A percentile compares a stretch with the other conserved stretches of the same genome.
Conservation (phyloP, 139 green algal species). For the Desmodesmus armatus region DNA sequence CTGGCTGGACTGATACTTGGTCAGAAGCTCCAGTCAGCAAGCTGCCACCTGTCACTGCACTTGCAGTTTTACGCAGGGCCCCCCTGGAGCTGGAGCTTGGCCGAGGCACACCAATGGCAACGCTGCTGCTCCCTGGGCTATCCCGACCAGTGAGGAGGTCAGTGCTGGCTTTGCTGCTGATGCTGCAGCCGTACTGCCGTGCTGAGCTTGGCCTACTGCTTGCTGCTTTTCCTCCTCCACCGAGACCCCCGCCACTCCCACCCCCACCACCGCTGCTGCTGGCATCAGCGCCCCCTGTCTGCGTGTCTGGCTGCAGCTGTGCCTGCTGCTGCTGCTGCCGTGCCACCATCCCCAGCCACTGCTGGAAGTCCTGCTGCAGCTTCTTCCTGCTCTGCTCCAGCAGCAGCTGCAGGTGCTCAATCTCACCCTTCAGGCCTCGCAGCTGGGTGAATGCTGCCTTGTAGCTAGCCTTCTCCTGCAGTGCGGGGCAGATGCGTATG, state of each 20-base stretch:
- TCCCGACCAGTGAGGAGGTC: no score
- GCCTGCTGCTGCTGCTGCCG: constrained; percentile 47
- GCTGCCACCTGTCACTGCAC: no score
- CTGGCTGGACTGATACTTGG: no score
- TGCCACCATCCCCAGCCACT: constrained; percentile 73
- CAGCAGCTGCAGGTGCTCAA: constrained; percentile 88
- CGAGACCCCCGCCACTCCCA: no score
- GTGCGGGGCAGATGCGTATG: no score
- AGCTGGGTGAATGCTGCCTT: constrained; percentile 80
- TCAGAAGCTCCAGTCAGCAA: no score
- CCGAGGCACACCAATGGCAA: no score
- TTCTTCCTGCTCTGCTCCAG: constrained; percentile 76
- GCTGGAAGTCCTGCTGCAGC: constrained; percentile 86
- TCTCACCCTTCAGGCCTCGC: constrained; percentile 84
- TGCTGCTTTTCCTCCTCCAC: background rate
- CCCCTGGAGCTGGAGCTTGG: background rate
- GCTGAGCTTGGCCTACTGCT: background rate
- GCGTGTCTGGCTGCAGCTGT: background rate
- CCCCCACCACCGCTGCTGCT: constrained; percentile 28
- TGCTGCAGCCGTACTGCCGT: background rate
- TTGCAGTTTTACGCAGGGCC: background rate
- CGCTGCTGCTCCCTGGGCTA: constrained; percentile 9
- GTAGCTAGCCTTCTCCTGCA: constrained; percentile 81
- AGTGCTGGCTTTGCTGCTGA: constrained; percentile 16
- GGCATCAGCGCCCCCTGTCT: background rate